Percentiles rank a stretch among this genome's conserved stretches.
phyloP scores from a whole-genome alignment of 768 basidiomycete species.

The Mycena venus region DNA sequence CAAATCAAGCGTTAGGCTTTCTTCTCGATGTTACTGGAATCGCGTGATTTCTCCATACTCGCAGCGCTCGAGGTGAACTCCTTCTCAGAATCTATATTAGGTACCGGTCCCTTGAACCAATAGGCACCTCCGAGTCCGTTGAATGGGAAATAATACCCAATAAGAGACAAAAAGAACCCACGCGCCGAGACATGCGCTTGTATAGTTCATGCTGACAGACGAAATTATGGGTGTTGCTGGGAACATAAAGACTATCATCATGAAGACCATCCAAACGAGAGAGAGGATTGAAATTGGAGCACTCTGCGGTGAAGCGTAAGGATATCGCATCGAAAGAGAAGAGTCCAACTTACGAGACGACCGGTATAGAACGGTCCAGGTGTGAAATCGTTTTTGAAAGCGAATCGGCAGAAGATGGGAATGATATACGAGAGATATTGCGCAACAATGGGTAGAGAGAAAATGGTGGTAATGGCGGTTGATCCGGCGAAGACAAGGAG shows the following conservation, averaged over 20 bases:
- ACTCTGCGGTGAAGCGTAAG: slow-evolving; percentile 1
- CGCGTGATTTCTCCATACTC: background rate
- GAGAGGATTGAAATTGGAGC: slow-evolving; percentile 1
- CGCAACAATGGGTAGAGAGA: slow-evolving; percentile 1
- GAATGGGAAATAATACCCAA: slow-evolving; percentile 13
- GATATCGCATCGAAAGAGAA: background rate
- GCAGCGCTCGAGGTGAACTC: background rate
- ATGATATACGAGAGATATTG: slow-evolving; percentile 3
- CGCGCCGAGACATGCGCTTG: slow-evolving; percentile 7
- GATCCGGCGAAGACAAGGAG: slow-evolving; percentile 9
- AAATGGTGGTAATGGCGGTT: background rate
- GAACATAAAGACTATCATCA: slow-evolving; percentile 9
- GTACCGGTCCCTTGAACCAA: slow-evolving; percentile 11
- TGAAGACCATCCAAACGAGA: slow-evolving; percentile 1
- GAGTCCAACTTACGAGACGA: background rate
- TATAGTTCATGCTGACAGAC: slow-evolving; percentile 3
- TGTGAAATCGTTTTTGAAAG: background rate
- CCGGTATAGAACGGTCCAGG: background rate
- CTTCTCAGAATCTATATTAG: slow-evolving; percentile 7
- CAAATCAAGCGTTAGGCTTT: background rate
- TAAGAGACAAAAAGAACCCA: slow-evolving; percentile 8
- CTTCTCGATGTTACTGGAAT: slow-evolving; percentile 5
- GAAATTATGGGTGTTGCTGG: background rate
- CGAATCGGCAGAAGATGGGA: slow-evolving; percentile 5
- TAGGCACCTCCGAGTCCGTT: slow-evolving; percentile 3